A percentile compares a stretch with the other conserved stretches of the same genome.
These are phyloP conservation scores for Penicillium tannophilum DNA, from an alignment of 495 filamentous ascomycete genomes.

Conservation along the genomic window DNA sequence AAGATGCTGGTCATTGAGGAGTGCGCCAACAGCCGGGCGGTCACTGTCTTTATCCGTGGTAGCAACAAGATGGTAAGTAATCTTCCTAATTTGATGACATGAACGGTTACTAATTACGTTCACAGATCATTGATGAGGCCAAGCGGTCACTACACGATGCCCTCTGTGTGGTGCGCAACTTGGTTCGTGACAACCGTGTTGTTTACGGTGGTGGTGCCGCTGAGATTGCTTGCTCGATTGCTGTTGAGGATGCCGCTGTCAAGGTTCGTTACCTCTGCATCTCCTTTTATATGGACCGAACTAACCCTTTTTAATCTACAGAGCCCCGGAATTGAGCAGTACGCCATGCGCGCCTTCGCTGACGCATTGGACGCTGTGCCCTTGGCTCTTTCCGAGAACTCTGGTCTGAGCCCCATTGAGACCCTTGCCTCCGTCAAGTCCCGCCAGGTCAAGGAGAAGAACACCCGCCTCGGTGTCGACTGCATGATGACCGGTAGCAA, in stretches of 20 bases:
- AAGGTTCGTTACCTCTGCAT: conserved; percentile 54
- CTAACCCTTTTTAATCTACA: conserved; percentile 23
- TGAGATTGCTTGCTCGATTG: conserved; percentile 95
- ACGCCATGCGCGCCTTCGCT: conserved; percentile 96
- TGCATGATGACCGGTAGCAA: conserved; percentile 95
- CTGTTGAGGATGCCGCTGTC: conserved; percentile 92
- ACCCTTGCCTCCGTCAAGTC: conserved; percentile 94
- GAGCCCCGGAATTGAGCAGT: conserved; percentile 95
- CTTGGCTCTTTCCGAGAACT: conserved; percentile 98
- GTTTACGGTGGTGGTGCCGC: conserved; percentile 98
- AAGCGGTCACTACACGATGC: conserved; percentile 97
- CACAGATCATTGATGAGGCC: conserved; percentile 95
- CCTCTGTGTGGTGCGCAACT: conserved; percentile 94
- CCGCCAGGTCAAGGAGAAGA: conserved; percentile 88
- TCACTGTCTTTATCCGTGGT: conserved; percentile 92
- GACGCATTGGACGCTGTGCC: conserved; percentile 93
- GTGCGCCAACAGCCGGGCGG: conserved; percentile 95
- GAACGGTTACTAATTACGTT: conserved; percentile 4
- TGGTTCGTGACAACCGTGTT: conserved; percentile 93
- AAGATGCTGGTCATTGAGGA: conserved; percentile 99
- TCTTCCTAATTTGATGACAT: neutral
- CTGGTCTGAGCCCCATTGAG: conserved; percentile 91
- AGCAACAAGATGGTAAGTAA: conserved; percentile 96
- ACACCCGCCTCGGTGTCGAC: conserved; percentile 86
- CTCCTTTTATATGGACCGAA: conserved; percentile 12